Evolutionary conservation across 306 rosid species (phyloP), one percentile per base, ranked within the genome.

Genomic region (Glycyrrhiza uralensis): DNA sequence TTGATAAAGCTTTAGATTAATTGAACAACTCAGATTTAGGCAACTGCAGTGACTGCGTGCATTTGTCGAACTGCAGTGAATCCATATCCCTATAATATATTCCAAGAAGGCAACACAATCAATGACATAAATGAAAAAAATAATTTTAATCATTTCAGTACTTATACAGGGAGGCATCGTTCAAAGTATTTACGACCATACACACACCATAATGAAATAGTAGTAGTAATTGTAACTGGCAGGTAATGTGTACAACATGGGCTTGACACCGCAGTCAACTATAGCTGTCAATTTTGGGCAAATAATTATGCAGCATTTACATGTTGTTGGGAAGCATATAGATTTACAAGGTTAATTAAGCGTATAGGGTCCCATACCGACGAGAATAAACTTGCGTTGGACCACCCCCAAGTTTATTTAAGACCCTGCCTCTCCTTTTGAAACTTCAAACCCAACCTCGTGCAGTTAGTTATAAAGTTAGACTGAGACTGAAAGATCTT

Each of bases 311-410:
- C 6, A 14, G n/a, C 59, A 75, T 55, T 75, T 38, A 63, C 35
- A 17, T 26, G 13, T 24, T 45, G 44, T 62, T 24, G 52, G 32
- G 71, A 35, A 47, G 11, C 62, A 56, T 41, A 11, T 28, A 17
- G 18, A 50, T 10, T 19, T 58, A 55, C 39, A 55, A 46, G 75
- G 62, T 33, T 50, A 38, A 41, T n/a, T n/a, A n/a, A n/a, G n/a
- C n/a, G 47, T 49, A 10, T 24, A 62, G 68, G 82, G 66, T 41
- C 70, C 51, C 70, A 58, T 38, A 36, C 50, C 17, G 14, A 47
- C 23, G 42, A 35, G 74, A 72, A 65, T 54, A 54, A 76, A 78
- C 20, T 42, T 62, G 23, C 2, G 10, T 9, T 64, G 78, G 69
- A 56, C 82, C 74, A 63, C 58, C 19, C 7, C 22, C n/a, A n/a